Evolutionary conservation across 2,329 filamentous ascomycete genomes (phyloP).

Genomic region (Fusarium concolor): DNA sequence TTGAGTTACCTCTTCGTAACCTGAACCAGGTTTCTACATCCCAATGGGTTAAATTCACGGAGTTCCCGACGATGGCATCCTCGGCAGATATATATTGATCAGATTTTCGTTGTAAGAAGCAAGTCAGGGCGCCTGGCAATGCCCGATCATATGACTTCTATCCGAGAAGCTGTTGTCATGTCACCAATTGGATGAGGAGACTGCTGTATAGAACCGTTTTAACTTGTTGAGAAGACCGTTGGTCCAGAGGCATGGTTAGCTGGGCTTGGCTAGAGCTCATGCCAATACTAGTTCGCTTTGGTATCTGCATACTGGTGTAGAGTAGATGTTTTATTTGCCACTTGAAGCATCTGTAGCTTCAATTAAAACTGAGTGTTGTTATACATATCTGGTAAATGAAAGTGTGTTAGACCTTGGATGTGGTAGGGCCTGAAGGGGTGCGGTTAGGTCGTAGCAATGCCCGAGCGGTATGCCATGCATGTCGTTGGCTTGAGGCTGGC

Average conservation of each 20-base stretch:
- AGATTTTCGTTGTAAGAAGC: not conserved
- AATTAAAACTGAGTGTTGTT: not conserved
- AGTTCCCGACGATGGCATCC: not conserved
- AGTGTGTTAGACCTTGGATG: not conserved
- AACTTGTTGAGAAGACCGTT: not conserved
- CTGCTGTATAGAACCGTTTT: not conserved
- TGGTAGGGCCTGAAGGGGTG: not conserved
- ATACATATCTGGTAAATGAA: not conserved
- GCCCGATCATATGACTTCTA: not conserved
- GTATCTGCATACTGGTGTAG: not conserved
- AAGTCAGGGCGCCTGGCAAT: not conserved
- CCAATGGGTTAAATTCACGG: not conserved
- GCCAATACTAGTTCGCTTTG: not conserved
- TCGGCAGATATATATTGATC: not conserved
- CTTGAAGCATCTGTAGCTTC: not conserved
- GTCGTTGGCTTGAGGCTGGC: conserved; percentile 7
- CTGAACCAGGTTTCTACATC: not conserved
- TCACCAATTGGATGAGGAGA: not conserved
- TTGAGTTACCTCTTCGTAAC: not conserved
- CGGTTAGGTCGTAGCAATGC: not conserved
- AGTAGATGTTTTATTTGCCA: conserved; percentile 25
- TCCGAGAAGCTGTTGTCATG: not conserved
- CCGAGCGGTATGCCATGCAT: conserved; percentile 8
- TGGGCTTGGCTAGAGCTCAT: not conserved
- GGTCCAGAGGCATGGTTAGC: not conserved